These are phyloP conservation scores for Glycine tomentella DNA, from an alignment of 306 rosid genomes.

Conservation along the genomic window DNA sequence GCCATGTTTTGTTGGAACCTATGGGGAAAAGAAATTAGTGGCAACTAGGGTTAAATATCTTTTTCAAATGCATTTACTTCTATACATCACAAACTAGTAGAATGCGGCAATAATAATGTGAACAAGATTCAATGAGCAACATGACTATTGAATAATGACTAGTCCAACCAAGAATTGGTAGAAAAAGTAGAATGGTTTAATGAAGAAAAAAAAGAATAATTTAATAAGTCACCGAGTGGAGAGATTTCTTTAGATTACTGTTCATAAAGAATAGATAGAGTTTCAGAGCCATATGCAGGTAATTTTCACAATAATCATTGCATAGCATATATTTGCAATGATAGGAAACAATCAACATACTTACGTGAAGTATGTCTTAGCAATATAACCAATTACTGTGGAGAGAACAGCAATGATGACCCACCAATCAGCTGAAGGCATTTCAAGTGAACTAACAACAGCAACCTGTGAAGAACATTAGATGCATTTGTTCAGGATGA, in stretches of 20 bases:
- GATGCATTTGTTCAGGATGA: conserved; percentile 43
- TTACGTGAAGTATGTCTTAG: conserved; percentile 95
- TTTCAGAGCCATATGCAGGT: conserved; percentile 31
- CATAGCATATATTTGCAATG: conserved; percentile 1
- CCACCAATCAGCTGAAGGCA: conserved; percentile 85
- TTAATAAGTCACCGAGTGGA: not conserved
- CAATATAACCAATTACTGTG: conserved; percentile 85
- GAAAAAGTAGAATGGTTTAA: not conserved
- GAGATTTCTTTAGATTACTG: not conserved
- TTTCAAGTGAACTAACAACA: conserved; percentile 80
- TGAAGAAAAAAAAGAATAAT: not conserved
- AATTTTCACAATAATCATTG: conserved; percentile 16
- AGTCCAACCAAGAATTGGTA: conserved; percentile 16
- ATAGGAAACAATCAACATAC: conserved; percentile 36
- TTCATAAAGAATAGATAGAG: not conserved
- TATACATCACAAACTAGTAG: not conserved
- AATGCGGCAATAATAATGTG: conserved; percentile 22
- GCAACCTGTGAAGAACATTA: conserved; percentile 72
- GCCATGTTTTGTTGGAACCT: conserved; percentile 94
- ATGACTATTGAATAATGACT: not conserved
- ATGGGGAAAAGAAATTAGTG: conserved; percentile 36
- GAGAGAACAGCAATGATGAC: conserved; percentile 84
- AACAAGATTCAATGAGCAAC: conserved; percentile 29
- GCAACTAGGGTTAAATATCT: conserved; percentile 32
- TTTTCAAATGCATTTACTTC: conserved; percentile 33